These are phyloP conservation scores for Nemania bipapillata DNA, from an alignment of 2,329 filamentous ascomycete genomes.

Conservation along the genomic window DNA sequence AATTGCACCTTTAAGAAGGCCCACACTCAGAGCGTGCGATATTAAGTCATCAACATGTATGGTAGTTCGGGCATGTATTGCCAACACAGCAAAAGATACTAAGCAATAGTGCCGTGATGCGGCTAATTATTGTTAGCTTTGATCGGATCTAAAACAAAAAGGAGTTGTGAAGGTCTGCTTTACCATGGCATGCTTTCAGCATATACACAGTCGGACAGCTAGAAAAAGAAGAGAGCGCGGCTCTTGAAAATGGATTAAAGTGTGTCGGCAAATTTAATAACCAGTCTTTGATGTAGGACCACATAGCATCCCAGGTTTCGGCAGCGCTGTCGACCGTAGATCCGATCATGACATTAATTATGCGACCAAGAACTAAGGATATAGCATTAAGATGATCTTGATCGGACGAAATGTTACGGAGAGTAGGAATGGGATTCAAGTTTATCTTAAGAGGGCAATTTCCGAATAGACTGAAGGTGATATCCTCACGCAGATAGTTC, in stretches of 20 bases:
- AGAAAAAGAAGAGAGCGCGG: slow-evolving; percentile 22
- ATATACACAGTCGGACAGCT: slow-evolving; percentile 56
- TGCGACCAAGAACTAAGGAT: slow-evolving; percentile 56
- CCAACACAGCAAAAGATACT: slow-evolving; percentile 52
- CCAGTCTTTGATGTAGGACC: slow-evolving; percentile 50
- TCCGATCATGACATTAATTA: slow-evolving; percentile 56
- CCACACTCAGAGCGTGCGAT: slow-evolving; percentile 12
- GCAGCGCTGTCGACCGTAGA: slow-evolving; percentile 6
- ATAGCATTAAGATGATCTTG: slow-evolving; percentile 55
- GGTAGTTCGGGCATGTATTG: slow-evolving; percentile 26
- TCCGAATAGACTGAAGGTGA: slow-evolving; percentile 63
- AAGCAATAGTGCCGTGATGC: slow-evolving; percentile 58
- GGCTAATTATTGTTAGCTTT: slow-evolving; percentile 48
- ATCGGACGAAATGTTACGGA: slow-evolving; percentile 40
- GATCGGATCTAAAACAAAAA: not conserved
- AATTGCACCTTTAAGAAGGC: not conserved
- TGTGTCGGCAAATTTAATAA: slow-evolving; percentile 47
- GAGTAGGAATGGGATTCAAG: slow-evolving; percentile 42
- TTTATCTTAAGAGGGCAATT: slow-evolving; percentile 57
- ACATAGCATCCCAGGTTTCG: slow-evolving; percentile 41
- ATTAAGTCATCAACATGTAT: slow-evolving; percentile 29
- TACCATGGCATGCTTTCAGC: slow-evolving; percentile 58
- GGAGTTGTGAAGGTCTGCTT: not conserved
- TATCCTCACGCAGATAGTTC: slow-evolving; percentile 65
- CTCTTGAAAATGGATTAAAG: slow-evolving; percentile 51